Conservation (phyloP, 106 monocot species). For the Posidonia australis region DNA sequence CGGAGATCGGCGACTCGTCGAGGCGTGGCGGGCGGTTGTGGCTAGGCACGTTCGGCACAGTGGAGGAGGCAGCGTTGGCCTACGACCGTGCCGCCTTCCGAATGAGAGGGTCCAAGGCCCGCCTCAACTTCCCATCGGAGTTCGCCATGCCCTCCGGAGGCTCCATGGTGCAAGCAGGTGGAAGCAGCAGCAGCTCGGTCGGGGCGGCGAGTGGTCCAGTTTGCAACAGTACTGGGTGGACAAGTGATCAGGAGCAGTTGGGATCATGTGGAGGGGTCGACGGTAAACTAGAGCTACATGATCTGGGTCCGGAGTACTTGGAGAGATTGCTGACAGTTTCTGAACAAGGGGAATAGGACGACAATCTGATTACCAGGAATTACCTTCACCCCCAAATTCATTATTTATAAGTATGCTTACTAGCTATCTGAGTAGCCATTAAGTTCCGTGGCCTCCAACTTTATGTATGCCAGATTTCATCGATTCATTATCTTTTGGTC, state of each 20-base stretch:
- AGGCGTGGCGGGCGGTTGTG: slow-evolving; percentile 61
- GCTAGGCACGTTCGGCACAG: slow-evolving; percentile 55
- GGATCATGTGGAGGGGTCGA: background rate
- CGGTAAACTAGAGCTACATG: background rate
- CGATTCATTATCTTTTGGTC: too few relatives aligned
- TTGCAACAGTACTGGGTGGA: background rate
- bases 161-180: too few relatives aligned
- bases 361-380: background rate
- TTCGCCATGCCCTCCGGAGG: slow-evolving; percentile 16
- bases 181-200: too few relatives aligned
- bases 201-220: too few relatives aligned
- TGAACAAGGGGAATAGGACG: background rate
- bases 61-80: slow-evolving; percentile 32
- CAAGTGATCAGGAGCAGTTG: background rate
- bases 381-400: background rate
- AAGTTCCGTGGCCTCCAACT: too few relatives aligned
- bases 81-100: slow-evolving; percentile 72
- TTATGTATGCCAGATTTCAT: too few relatives aligned
- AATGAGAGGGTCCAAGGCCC: slow-evolving; percentile 63
- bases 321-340: background rate
- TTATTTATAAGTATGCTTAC: background rate
- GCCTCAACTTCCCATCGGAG: slow-evolving; percentile 67
- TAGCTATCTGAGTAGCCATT: background rate
- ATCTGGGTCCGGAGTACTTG: slow-evolving; percentile 1
- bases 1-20: slow-evolving; percentile 54